phyloP scores from a whole-genome alignment of 2,329 filamentous ascomycete species.

The Penicillium digitatum region DNA sequence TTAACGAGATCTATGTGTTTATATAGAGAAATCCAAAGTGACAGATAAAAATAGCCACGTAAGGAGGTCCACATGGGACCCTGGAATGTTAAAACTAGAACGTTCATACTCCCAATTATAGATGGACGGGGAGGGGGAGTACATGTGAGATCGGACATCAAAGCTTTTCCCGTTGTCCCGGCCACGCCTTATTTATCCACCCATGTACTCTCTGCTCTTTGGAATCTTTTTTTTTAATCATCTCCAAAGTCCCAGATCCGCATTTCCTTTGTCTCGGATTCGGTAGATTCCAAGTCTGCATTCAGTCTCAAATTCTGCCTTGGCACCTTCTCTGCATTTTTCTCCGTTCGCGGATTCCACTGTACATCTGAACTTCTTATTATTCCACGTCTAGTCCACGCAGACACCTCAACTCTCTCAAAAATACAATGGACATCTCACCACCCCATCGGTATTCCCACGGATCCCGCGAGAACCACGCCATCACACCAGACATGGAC shows the following conservation, averaged over 20 bases:
- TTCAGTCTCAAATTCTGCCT: neutral
- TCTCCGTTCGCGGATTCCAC: neutral
- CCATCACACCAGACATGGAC: slow-evolving; percentile 60
- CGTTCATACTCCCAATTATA: neutral
- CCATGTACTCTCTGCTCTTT: neutral
- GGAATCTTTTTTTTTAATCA: too few species aligned
- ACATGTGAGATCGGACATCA: neutral
- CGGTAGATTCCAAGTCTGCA: neutral
- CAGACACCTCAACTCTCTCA: neutral
- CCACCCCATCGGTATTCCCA: slow-evolving; percentile 24
- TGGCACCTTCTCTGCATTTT: neutral
- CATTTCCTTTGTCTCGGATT: neutral
- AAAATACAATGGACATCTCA: slow-evolving; percentile 9
- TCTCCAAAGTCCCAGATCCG: neutral
- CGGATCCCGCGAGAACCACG: slow-evolving; percentile 35
- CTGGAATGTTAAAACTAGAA: neutral
- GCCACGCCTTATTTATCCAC: slow-evolving; percentile 14
- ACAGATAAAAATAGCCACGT: slow-evolving; percentile 3
- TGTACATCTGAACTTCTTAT: neutral
- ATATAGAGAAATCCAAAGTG: neutral
- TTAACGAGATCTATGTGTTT: neutral
- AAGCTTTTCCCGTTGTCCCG: slow-evolving; percentile 12
- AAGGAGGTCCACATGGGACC: neutral
- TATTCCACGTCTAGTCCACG: neutral
- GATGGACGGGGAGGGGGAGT: too few species aligned